Evolutionary conservation across 495 filamentous ascomycete genomes (phyloP), one percentile per base, ranked within the genome.

Genomic region (Penicillium cinerascens): DNA sequence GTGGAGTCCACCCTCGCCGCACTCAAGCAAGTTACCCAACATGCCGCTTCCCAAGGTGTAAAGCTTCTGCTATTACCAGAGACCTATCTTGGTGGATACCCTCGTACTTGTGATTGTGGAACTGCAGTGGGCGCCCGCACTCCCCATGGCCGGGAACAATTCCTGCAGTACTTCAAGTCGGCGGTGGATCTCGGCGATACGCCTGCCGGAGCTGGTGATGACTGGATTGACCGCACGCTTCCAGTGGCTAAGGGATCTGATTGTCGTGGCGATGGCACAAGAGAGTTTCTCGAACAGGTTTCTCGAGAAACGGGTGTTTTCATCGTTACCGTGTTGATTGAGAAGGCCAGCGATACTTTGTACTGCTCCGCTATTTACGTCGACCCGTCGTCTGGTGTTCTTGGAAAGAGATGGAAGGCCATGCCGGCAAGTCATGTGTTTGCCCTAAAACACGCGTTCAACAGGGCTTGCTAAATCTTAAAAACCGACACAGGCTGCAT

Each of bases 51-150:
- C 4, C 62, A 72, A n/a, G 77, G 79, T 25, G 79, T 88, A 22
- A 79, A 92, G 61, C 78, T 97, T 44, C 71, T 97, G 16, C 82
- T 97, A 38, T 93, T 96, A 58, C 92, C 92, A 0, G 92, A 97
- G 73, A 92, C 92, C 22, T 97, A 89, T 65, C 78, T 97, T 0
- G 92, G 92, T 17, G 92, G 92, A 8, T 97, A 97, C 61, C 92
- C 92, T 13, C 86, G 92, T 20, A 87, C 87, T n/a, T 85, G 83
- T 51, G 72, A 73, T 42, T 96, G 96, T 58, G 91, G 90, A 11
- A 79, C 82, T 25, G 75, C 81, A 0, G 79, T 96, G 9, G 92
- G 92, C 0, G 72, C 74, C 2, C 84, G 92, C 6, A 75, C 78
- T 1, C 70, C 77, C 11, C 76, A 74, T 17, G 92, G 92, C 3